Evolutionary conservation across 2,329 filamentous ascomycete genomes (phyloP), one percentile per base, ranked within the genome.

Genomic region (Coniochaeta prunicola): DNA sequence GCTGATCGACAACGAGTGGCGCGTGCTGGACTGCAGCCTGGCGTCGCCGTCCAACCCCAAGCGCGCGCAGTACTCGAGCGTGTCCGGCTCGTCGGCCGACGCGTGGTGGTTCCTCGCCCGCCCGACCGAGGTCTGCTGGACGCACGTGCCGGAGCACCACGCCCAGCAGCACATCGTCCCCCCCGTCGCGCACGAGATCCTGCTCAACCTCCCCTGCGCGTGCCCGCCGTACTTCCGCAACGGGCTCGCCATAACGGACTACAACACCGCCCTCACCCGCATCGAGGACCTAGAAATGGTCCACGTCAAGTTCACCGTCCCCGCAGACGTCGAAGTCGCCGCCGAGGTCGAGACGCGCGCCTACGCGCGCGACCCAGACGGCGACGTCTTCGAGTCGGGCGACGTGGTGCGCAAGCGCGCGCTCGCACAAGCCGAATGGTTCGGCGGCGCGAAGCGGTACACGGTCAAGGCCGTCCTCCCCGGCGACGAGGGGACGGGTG

Each of bases 251-350:
- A 86, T 99, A 76, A 81, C 89, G 10, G 90, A 96, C 64, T 99
- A 94, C 69, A 93, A 97, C 73, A 97, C 94, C 1, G 92, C 91
- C 58, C 77, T 93, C 42, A 83, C 88, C 54, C 85, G 91, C 17
- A 86, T 97, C 59, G 93, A 97, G 70, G 91, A 96, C 60, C 81
- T 99, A 24, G 96, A 99, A 72, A 90, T 97, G 80, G 86, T 92
- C 34, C 94, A 99, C 63, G 76, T 99, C 67, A 90, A 92, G 65
- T 85, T 99, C 70, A 85, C 87, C 58, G 92, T 96, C 0, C 94
- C 94, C 0, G 80, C 88, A 17, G 94, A 99, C 67, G 86, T 97
- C 19, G 96, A 99, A 71, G 86, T 94, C 57, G 88, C 92, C 2
- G 94, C 94, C 15, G 93, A 97, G 73, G 90, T 97, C 0, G 93